Base-by-base conservation (phyloP, 768 basidiomycete genomes). In the Tremella mesenterica region DNA sequence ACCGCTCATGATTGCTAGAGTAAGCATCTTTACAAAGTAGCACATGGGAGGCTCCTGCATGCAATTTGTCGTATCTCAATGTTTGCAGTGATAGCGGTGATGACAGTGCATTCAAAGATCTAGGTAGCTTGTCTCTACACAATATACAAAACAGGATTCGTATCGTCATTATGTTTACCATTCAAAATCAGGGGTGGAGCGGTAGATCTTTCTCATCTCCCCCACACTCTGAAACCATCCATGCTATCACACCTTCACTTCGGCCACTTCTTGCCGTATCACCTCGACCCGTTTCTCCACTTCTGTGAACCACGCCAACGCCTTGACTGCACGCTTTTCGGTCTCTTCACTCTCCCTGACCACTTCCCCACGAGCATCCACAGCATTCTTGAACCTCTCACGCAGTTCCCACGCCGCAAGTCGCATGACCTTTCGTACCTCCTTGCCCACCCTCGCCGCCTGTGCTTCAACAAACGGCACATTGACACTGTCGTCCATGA, bases 351-450 rank as follows among this genome's bases (percentile, higher is more conserved):
- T 83, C 45, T 76, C 78, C 63, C 78, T 79, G 14, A 93, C 89
- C 67, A 92, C 88, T 65, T 80, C 80, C 31, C 78, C 80, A 39
- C 82, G 76, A 69, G 85, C 83, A 62, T 97, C 90, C 77, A 90
- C 80, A 16, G 87, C 85, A 2, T 75, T 76, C 52, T 81, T 79
- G 78, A 90, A 93, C 38, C 85, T 80, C 74, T 88, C 86, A 61
- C 80, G 80, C 56, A 92, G 68, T 72, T 96, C 92, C 88, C 88
- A 96, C 20, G 85, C 83, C 18, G 87, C 92, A 27, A 90, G 73
- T 44, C 92, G 79, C 54, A 99, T 76, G 43, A 99, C 93, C 76
- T 96, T 96, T 63, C 93, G 80, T 21, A 89, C 87, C 79, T 97
- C 93, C 31, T 82, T 78, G 48, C 82, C 76, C 34, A 96, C 79